These are phyloP conservation scores for Petunia axillaris DNA, from an alignment of 257 asterid species.

Conservation along the genomic window DNA sequence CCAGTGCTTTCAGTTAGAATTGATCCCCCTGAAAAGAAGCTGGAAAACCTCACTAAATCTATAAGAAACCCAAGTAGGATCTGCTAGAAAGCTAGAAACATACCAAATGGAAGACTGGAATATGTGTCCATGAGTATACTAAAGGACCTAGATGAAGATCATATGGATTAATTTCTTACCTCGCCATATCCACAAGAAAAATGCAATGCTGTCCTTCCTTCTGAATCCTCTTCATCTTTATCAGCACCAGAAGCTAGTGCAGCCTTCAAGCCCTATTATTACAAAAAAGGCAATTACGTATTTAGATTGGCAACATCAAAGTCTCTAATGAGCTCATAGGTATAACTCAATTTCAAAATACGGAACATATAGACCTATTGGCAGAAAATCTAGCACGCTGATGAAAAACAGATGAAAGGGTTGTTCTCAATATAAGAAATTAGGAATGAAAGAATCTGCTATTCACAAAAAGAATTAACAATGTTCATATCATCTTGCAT, in stretches of 20 bases:
- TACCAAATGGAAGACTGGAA: not conserved
- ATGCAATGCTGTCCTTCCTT: conserved; percentile 99
- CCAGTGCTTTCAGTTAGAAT: not conserved
- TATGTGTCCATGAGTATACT: not conserved
- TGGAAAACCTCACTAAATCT: not conserved
- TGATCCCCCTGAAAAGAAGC: not conserved
- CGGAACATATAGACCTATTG: not conserved
- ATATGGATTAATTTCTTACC: conserved; percentile 45
- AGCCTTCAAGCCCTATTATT: conserved; percentile 70
- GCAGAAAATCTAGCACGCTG: not conserved
- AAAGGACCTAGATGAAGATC: not conserved
- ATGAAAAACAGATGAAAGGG: not conserved
- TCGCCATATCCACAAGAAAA: conserved; percentile 99
- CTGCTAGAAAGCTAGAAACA: not conserved
- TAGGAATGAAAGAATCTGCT: not conserved
- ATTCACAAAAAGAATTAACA: not conserved
- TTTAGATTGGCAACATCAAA: not conserved
- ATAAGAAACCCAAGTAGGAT: conserved; percentile 6
- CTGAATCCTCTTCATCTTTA: conserved; percentile 97
- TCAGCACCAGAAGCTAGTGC: conserved; percentile 89
- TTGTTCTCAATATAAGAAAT: not conserved
- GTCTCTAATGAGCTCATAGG: not conserved
- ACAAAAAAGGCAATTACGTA: conserved; percentile 8
- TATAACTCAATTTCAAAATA: not conserved
- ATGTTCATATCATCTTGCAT: not conserved